A percentile compares a stretch with the other conserved stretches of the same genome.
Evolutionary conservation across 2,329 filamentous ascomycete species (phyloP).

Genomic region (Xylaria sp.): DNA sequence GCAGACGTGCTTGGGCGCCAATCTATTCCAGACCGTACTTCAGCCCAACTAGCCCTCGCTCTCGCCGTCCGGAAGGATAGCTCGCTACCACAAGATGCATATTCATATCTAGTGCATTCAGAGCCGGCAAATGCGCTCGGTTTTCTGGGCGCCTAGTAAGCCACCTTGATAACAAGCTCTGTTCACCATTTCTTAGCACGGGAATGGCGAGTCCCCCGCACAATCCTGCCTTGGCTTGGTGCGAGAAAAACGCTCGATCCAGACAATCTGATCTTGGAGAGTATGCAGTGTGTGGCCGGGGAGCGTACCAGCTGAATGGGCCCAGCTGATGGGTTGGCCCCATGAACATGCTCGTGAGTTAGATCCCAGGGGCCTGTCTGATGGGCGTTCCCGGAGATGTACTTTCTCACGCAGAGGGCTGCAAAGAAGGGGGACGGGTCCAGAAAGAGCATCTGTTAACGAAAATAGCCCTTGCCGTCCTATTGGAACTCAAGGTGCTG

Average conservation of each 20-base stretch:
- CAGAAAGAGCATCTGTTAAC: not conserved
- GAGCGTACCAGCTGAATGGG: not conserved
- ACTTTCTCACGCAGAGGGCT: not conserved
- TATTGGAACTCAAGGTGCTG: not conserved
- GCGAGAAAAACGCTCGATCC: not conserved
- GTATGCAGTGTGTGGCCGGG: not conserved
- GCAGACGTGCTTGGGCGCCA: not conserved
- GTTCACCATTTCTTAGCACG: not conserved
- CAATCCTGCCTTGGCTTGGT: not conserved
- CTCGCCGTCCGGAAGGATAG: not conserved
- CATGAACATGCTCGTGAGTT: not conserved
- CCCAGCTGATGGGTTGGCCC: not conserved
- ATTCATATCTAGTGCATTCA: not conserved
- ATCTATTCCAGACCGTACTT: not conserved
- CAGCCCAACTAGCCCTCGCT: not conserved
- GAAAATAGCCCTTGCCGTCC: slow-evolving; percentile 2
- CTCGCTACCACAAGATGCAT: not conserved
- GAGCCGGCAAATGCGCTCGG: not conserved
- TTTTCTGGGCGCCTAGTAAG: not conserved
- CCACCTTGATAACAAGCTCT: not conserved
- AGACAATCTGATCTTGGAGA: not conserved
- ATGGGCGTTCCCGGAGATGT: not conserved
- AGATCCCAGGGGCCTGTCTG: not conserved
- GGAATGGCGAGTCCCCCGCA: not conserved
- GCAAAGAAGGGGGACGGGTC: not conserved